Conservation (phyloP, 805 yeast species). For the Ogataea nakhonphanomensis region DNA sequence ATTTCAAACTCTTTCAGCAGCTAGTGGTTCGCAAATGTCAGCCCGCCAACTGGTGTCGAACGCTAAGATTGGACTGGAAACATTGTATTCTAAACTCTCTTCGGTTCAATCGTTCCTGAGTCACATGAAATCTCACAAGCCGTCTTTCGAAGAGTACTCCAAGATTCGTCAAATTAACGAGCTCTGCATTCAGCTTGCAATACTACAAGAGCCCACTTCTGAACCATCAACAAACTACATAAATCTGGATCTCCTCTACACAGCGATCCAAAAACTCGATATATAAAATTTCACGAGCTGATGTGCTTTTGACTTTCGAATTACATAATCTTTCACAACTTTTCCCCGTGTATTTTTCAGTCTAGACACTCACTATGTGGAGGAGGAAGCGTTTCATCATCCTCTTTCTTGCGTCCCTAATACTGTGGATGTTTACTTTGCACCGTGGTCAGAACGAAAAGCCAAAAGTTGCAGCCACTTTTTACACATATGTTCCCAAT, state of each 20-base stretch:
- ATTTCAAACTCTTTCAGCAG: constrained; percentile 14
- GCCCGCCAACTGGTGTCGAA: constrained; percentile 1
- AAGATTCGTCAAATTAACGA: constrained; percentile 3
- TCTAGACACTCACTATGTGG: constrained; percentile 1
- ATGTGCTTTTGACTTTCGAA: background rate
- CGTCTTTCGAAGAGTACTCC: constrained; percentile 1
- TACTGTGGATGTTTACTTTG: background rate
- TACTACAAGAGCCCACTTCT: background rate
- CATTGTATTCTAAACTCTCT: background rate
- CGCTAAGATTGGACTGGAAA: background rate
- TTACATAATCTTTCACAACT: background rate
- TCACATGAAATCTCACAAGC: background rate
- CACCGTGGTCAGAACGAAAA: background rate
- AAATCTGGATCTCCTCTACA: too few relatives aligned
- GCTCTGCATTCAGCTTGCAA: constrained; percentile 2
- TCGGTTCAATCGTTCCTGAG: constrained; percentile 1
- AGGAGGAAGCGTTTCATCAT: constrained; percentile 1
- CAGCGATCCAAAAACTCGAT: too few relatives aligned
- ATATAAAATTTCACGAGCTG: too few relatives aligned
- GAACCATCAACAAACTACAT: constrained; percentile 5
- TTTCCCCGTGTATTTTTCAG: background rate
- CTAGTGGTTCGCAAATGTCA: constrained; percentile 1
- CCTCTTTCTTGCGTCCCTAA: background rate
- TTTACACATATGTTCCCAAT: constrained; percentile 26
- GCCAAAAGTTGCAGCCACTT: constrained; percentile 16